phyloP scores from a whole-genome alignment of 192 early-diverging fungal genomes.

The Coemansia javaensis region DNA sequence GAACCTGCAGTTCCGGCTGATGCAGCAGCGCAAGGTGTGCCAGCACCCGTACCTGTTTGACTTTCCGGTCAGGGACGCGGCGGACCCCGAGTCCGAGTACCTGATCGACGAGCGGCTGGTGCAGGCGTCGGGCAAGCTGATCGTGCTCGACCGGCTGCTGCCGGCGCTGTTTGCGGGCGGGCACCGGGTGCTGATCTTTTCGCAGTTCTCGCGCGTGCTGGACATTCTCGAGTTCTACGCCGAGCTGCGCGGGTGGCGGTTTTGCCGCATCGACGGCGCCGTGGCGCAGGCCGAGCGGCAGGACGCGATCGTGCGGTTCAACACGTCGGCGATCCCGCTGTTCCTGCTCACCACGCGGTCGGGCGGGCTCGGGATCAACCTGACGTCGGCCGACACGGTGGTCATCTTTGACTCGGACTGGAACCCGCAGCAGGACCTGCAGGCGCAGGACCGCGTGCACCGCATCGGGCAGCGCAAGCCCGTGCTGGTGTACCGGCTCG shows the following conservation, averaged over 20 bases:
- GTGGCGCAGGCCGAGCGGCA: slow-evolving; percentile 79
- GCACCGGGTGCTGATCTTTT: slow-evolving; percentile 93
- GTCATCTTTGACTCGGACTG: slow-evolving; percentile 95
- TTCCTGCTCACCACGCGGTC: slow-evolving; percentile 94
- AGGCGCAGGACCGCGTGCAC: slow-evolving; percentile 95
- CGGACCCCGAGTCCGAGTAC: slow-evolving; percentile 57
- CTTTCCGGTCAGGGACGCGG: slow-evolving; percentile 55
- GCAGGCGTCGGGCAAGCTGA: slow-evolving; percentile 79
- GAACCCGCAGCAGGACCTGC: slow-evolving; percentile 98
- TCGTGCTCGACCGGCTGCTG: slow-evolving; percentile 77
- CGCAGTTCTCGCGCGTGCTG: slow-evolving; percentile 85
- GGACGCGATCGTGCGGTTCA: slow-evolving; percentile 51
- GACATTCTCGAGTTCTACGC: slow-evolving; percentile 92
- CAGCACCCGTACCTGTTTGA: slow-evolving; percentile 95
- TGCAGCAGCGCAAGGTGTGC: slow-evolving; percentile 94
- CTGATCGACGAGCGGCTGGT: slow-evolving; percentile 60
- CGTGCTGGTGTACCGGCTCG: slow-evolving; percentile 86
- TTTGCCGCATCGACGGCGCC: slow-evolving; percentile 87
- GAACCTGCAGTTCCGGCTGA: slow-evolving; percentile 70
- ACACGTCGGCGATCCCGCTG: slow-evolving; percentile 52
- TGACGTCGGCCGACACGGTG: slow-evolving; percentile 95
- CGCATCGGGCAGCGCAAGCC: slow-evolving; percentile 92
- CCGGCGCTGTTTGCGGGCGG: slow-evolving; percentile 69
- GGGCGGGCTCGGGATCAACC: slow-evolving; percentile 95
- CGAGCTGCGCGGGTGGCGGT: slow-evolving; percentile 67